phyloP scores from a whole-genome alignment of 2,329 filamentous ascomycete genomes.

The Aspergillus clavatus region DNA sequence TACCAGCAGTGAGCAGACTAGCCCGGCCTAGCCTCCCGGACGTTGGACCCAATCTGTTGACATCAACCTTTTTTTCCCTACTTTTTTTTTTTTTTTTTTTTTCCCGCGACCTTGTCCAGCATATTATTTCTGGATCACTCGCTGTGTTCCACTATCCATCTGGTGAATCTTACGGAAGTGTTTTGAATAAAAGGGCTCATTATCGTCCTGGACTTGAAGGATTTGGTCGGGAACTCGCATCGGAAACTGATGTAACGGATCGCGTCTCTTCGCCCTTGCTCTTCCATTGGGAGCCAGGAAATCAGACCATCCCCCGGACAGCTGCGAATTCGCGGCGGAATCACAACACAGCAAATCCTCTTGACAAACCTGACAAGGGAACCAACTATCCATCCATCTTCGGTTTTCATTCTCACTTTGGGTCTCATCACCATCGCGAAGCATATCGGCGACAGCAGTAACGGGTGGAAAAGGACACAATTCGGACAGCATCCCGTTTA shows the following conservation, averaged over 20 bases:
- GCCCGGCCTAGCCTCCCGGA: background rate
- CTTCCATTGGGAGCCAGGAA: constrained; percentile 12
- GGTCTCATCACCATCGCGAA: background rate
- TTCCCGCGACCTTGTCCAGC: too few species aligned
- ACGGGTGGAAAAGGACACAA: background rate
- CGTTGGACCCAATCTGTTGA: background rate
- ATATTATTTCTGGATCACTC: constrained; percentile 1
- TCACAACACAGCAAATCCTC: background rate
- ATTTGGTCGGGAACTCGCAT: constrained; percentile 9
- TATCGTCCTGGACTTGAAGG: background rate
- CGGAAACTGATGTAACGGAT: constrained; percentile 22
- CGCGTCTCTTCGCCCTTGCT: constrained; percentile 20
- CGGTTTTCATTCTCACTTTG: background rate
- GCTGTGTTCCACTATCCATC: background rate
- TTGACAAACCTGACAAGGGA: background rate
- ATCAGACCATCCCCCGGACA: constrained; percentile 3
- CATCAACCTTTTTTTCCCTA: background rate
- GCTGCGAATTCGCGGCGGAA: background rate
- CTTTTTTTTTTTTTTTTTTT: background rate
- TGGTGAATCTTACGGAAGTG: background rate
- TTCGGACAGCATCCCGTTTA: background rate
- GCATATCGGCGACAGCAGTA: background rate
- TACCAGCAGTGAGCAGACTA: background rate
- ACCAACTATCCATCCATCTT: too few species aligned
- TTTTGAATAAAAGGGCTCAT: background rate